Base-by-base conservation (phyloP, 495 filamentous ascomycete species). In the Penicillium malachiteum region DNA sequence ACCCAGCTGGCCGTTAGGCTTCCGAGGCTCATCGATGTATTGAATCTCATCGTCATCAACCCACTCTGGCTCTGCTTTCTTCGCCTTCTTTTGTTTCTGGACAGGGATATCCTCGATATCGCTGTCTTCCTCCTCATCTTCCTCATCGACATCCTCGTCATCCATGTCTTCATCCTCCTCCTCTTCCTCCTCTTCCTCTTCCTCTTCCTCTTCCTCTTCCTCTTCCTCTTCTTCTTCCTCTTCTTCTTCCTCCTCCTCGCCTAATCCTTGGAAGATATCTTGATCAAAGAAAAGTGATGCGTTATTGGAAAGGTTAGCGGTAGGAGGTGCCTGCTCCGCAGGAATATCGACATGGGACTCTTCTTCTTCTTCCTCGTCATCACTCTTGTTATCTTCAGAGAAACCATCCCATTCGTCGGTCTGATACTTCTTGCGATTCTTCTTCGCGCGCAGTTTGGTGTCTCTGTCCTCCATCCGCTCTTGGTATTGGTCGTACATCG, bases 381-480 rank as follows among this genome's bases (percentile, higher is more conserved):
- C 63, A 12, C 77, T 79, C 52, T 84, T 83, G 41, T 84, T 84
- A 10, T 74, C 59, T 18, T 86, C 91, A 16, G 90, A 91, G 59
- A 98, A 87, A 3, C 95, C 94, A 48, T 92, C 87, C 87, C 90
- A 97, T 62, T 96, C 92, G 0, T 87, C 90, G 60, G 93, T 91
- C 49, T 87, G 84, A 48, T 90, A 85, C 60, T 92, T 85, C 64
- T 89, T 86, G 51, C 94, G 81, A 11, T 88, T 85, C 66, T 90
- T 92, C 77, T 96, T 97, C 9, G 92, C 90, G 32, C 89, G 84
- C 64, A 88, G 87, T 63, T 96, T 97, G 5, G 92, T 85, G 66
- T 96, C 92, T 12, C 78, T 66, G 35, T 89, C 86, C 46, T 88
- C 81, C 72, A 85, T 89, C 14, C 85, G 85, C 62, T 92, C 89